Evolutionary conservation across 2,329 filamentous ascomycete species (phyloP).

Genomic region (Biscogniauxia marginata): DNA sequence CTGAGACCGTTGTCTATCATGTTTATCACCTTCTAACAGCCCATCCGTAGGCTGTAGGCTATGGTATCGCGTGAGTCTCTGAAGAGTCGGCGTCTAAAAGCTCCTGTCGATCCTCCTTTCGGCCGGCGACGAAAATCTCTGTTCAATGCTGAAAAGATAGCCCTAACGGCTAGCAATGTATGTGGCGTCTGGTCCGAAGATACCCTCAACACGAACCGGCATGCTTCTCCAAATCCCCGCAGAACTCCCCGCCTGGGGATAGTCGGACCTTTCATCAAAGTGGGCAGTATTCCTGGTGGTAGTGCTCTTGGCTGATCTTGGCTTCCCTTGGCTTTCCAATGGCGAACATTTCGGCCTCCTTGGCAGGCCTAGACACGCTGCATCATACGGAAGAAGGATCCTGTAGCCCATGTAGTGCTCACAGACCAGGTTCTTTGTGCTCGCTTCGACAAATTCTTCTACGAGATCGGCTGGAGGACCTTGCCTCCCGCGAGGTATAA

Average conservation of each 20-base stretch:
- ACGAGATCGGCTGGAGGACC: background rate
- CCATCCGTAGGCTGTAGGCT: background rate
- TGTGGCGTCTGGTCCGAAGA: background rate
- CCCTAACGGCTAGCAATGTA: background rate
- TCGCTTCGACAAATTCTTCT: background rate
- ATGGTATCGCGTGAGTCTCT: background rate
- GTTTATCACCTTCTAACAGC: background rate
- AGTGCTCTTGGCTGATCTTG: constrained; percentile 13
- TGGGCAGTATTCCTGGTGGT: constrained; percentile 2
- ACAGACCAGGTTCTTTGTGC: background rate
- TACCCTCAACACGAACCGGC: background rate
- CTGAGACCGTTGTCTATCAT: background rate
- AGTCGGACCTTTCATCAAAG: constrained; percentile 5
- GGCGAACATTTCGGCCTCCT: constrained; percentile 7
- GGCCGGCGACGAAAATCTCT: background rate
- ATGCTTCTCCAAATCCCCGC: constrained; percentile 6
- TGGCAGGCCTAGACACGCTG: constrained; percentile 10
- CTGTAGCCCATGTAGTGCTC: background rate
- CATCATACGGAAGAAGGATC: constrained; percentile 8
- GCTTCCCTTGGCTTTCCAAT: constrained; percentile 12
- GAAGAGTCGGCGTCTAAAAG: background rate
- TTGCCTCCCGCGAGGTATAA: background rate
- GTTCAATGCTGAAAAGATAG: background rate
- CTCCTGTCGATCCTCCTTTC: background rate
- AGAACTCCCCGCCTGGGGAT: constrained; percentile 5